Evolutionary conservation across 2,329 filamentous ascomycete species (phyloP).

Genomic region (Talaromyces marneffei): DNA sequence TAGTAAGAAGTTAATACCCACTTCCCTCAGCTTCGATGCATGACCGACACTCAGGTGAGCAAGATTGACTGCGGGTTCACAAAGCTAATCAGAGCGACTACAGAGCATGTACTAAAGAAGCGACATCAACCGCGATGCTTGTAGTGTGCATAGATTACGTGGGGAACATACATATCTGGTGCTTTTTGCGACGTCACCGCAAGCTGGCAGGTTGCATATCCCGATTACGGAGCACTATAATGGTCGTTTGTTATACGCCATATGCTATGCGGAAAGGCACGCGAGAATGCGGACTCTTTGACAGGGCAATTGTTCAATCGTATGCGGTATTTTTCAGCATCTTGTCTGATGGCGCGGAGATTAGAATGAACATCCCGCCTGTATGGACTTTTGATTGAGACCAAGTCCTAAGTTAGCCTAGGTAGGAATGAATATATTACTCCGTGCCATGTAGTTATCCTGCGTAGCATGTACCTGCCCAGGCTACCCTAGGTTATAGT

Average conservation of each 20-base stretch:
- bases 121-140: slow-evolving; percentile 4
- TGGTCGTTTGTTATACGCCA: background rate
- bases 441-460: background rate
- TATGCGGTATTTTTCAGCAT: background rate
- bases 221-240: background rate
- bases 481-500: background rate
- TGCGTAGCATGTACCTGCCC: background rate
- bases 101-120: slow-evolving; percentile 4
- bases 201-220: background rate
- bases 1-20: slow-evolving; percentile 1
- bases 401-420: background rate
- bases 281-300: background rate
- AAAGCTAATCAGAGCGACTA: background rate
- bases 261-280: background rate
- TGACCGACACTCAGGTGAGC: slow-evolving; percentile 10
- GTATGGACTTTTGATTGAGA: background rate
- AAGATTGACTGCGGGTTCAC: slow-evolving; percentile 5
- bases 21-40: background rate
- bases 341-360: background rate
- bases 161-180: slow-evolving; percentile 3
- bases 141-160: background rate
- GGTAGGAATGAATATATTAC: background rate
- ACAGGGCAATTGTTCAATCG: background rate
- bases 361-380: background rate
- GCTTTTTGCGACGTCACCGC: slow-evolving; percentile 6